Percentiles rank a stretch among this genome's conserved stretches.
Conservation (phyloP, 2,329 filamentous ascomycete species). For the Verticillium zaregamsianum region DNA sequence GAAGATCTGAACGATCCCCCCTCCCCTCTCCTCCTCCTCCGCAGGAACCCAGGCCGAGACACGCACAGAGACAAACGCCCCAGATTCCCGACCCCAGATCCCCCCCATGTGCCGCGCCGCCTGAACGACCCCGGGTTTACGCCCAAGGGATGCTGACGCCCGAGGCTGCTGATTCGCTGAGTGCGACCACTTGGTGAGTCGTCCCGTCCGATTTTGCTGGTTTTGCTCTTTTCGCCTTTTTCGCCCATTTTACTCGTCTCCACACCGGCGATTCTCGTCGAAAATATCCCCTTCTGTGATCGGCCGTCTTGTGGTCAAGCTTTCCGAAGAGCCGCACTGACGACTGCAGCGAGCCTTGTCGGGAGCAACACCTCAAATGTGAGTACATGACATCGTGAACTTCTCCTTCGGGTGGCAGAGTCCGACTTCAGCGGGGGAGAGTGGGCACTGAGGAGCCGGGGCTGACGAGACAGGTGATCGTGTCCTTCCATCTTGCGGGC, state of each 20-base stretch:
- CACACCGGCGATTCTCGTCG: neutral
- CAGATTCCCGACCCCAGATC: slow-evolving; percentile 13
- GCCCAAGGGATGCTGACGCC: neutral
- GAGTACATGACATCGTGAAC: slow-evolving; percentile 12
- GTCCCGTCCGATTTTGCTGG: neutral
- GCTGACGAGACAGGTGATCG: slow-evolving; percentile 5
- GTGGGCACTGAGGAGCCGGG: neutral
- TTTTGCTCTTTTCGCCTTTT: neutral
- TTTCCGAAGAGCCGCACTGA: neutral
- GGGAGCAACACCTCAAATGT: slow-evolving; percentile 45
- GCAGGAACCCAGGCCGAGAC: neutral
- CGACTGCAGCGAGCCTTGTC: slow-evolving; percentile 36
- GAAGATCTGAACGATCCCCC: neutral
- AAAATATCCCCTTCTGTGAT: neutral
- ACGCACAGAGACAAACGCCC: neutral
- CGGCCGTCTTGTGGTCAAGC: neutral
- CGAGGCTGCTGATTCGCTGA: slow-evolving; percentile 11
- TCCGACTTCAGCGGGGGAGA: neutral
- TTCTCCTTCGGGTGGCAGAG: neutral
- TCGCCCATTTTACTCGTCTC: neutral
- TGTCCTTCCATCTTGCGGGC: slow-evolving; percentile 11
- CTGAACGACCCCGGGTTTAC: neutral
- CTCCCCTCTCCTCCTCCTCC: neutral
- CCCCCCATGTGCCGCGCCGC: neutral
- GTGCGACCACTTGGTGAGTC: slow-evolving; percentile 15